These are phyloP conservation scores for Artemisia annua DNA, from an alignment of 129 eudicot species.

Conservation along the genomic window DNA sequence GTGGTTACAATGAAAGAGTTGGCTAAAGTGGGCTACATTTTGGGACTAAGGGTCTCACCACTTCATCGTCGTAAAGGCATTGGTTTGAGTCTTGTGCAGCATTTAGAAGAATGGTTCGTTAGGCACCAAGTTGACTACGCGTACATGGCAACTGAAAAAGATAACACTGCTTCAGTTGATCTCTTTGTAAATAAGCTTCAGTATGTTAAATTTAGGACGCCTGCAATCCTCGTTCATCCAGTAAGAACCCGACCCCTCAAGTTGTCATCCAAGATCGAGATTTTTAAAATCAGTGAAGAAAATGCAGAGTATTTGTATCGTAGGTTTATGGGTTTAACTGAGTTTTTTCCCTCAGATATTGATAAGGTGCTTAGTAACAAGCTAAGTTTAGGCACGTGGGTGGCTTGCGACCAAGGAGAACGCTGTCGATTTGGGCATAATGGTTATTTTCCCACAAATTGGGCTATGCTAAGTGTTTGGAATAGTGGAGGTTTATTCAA, in stretches of 20 bases:
- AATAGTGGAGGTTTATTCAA: constrained; percentile 53
- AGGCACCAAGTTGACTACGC: constrained; percentile 49
- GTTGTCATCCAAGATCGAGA: constrained; percentile 26
- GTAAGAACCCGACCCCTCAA: constrained; percentile 29
- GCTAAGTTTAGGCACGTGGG: constrained; percentile 63
- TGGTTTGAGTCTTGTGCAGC: constrained; percentile 42
- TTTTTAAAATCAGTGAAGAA: constrained; percentile 40
- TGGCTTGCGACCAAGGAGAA: constrained; percentile 38
- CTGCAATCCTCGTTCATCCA: constrained; percentile 55
- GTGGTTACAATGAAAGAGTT: constrained; percentile 46
- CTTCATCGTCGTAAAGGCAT: constrained; percentile 52
- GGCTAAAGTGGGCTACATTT: constrained; percentile 54
- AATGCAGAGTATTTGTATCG: constrained; percentile 58
- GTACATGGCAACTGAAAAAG: constrained; percentile 68
- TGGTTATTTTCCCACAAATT: constrained; percentile 37
- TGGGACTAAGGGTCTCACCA: constrained; percentile 65
- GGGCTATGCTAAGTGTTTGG: constrained; percentile 79
- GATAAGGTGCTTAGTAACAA: constrained; percentile 46
- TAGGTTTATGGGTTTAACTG: constrained; percentile 43
- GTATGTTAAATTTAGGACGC: constrained; percentile 43
- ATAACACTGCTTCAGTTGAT: constrained; percentile 44
- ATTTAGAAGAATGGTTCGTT: constrained; percentile 57
- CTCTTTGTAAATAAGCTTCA: constrained; percentile 44
- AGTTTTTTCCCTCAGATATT: constrained; percentile 57
- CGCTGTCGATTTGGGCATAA: constrained; percentile 28